Conservation (phyloP, 176 grass and related monocot genomes). For the Carex myosuroides region DNA sequence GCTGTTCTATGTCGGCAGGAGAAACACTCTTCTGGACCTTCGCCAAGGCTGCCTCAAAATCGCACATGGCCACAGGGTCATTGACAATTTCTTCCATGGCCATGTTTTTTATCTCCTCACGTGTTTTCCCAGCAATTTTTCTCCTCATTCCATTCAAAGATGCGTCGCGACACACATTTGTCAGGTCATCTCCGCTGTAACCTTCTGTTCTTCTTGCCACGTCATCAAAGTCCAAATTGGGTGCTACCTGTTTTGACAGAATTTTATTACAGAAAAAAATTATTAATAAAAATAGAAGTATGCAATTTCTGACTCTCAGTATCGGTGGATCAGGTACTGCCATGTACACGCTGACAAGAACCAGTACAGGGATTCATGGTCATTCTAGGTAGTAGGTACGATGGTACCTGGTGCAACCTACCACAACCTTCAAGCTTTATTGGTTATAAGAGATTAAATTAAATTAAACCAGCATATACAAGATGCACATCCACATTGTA, state of each 20-base stretch:
- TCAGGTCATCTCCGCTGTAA: conserved; percentile 90
- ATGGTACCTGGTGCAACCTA: not conserved
- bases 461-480: not conserved
- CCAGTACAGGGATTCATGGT: not conserved
- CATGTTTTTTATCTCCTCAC: conserved; percentile 91
- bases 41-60: conserved; percentile 68
- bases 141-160: conserved; percentile 91
- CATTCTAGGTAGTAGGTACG: not conserved
- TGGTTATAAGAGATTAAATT: not conserved
- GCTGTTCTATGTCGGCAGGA: conserved; percentile 58
- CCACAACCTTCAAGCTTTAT: not conserved
- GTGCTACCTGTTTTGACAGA: conserved; percentile 44
- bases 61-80: conserved; percentile 85
- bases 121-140: conserved; percentile 94
- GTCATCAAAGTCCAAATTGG: conserved; percentile 63
- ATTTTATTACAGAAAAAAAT: not conserved
- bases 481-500: not conserved
- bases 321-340: not conserved
- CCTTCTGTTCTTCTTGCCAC: conserved; percentile 75
- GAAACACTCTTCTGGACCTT: conserved; percentile 97
- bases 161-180: conserved; percentile 94
- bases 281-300: not conserved
- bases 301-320: not conserved
- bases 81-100: conserved; percentile 83
- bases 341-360: not conserved